Evolutionary conservation across 2,329 filamentous ascomycete species (phyloP), one percentile per base, ranked within the genome.

Genomic region (Penicillium sp.): DNA sequence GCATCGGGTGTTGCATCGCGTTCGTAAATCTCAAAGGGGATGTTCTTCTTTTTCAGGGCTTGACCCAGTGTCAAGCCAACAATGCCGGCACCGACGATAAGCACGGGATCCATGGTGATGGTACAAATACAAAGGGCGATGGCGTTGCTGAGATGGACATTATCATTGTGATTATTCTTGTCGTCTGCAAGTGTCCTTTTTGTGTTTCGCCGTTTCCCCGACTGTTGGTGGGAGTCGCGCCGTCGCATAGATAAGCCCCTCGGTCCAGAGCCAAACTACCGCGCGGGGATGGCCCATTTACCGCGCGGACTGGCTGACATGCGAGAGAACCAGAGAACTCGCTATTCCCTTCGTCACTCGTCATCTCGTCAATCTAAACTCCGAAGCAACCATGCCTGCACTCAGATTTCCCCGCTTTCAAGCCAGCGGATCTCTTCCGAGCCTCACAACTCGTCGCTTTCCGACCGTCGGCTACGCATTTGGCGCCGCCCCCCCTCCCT

Each of bases 21-120:
- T 33, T 75, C 73, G 58, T 66, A 73, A 16, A 75, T 70, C 38
- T 67, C 58, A 38, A 72, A 75, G 35, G 73, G 70, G 33, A 75
- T 73, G 14, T 66, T 65, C 55, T 64, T 68, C 58, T 73, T 55
- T 49, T 68, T 65, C 6, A 72, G 51, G 0, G 69, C 68, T 40
- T 72, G 70, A 5, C 63, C 70, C 5, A 72, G 65, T 6, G 66
- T 68, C 7, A 72, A 56, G 53, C 70, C 70, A 37, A 68, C 66
- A 28, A 71, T 69, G 38, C 70, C 70, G 10, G 69, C 70, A 22
- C 70, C 70, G 25, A 71, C 65, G 37, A 71, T 71, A 19, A 71
- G 61, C 33, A 71, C 63, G 52, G 68, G 68, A 8, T 70, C 62
- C 66, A 68, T 68, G 35, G 6, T 46, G 43, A 46, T 25, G 42